Evolutionary conservation across 495 filamentous ascomycete species (phyloP), one percentile per base, ranked within the genome.

Genomic region (Penicillium riverlandense): DNA sequence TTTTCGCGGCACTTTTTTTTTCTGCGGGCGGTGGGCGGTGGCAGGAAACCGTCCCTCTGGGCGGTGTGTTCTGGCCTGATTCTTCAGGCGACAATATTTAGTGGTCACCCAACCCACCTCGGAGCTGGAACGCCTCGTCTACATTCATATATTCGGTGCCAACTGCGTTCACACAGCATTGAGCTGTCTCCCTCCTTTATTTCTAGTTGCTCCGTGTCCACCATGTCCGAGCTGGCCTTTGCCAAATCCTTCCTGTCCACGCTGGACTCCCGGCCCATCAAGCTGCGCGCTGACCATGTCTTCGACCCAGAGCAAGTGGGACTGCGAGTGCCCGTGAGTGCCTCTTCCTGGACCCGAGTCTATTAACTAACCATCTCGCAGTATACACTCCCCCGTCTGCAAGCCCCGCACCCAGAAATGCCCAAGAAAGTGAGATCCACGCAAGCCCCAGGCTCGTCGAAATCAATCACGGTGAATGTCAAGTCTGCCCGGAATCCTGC

Each of bases 221-320:
- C 12, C 34, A 94, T 94, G 88, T 77, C 87, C n/a, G 90, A 96
- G 74, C 54, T 90, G 37, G 62, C 77, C 40, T 98, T 95, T 62
- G 79, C 87, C 47, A 90, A 86, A 63, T 70, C 79, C 38, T 95
- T 91, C 69, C 83, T 98, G 51, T 70, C 84, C 13, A 72, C 77
- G 13, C 78, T 96, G 39, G 88, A 91, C 69, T 73, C 79, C 30
- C 79, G 82, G 45, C 84, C 86, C 8, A 61, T 82, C 54, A 91
- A 89, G 66, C 75, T 96, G 39, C 75, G 80, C 9, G 67, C 84
- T 47, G 89, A 96, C 65, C 82, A 96, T 79, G 80, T 91, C 67
- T 82, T 86, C 61, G 86, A 96, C 57, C 78, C 86, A 29, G 81
- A 80, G 54, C 79, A 72, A 45, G 81, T 90, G 55, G 80, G 84